These are phyloP conservation scores for Boletus rufocinnamomeus DNA, from an alignment of 768 basidiomycete genomes.

Conservation along the genomic window DNA sequence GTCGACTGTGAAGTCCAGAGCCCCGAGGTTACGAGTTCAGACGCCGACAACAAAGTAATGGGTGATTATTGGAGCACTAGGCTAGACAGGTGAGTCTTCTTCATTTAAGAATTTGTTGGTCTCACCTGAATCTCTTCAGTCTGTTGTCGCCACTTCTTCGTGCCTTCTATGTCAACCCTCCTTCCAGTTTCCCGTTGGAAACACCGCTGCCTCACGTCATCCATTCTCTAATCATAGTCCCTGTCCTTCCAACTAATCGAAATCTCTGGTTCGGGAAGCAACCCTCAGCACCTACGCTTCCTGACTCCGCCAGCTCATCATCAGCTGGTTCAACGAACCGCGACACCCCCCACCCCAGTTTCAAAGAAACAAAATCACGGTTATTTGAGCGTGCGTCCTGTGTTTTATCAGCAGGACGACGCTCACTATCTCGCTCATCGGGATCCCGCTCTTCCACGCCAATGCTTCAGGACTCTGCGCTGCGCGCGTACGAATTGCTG, in stretches of 20 bases:
- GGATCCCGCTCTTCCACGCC: conserved; percentile 38
- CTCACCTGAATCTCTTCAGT: conserved; percentile 27
- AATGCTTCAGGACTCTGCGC: conserved; percentile 49
- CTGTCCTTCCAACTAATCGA: conserved; percentile 58
- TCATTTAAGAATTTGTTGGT: background rate
- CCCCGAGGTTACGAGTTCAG: conserved; percentile 19
- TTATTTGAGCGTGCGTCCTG: conserved; percentile 32
- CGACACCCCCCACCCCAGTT: conserved; percentile 5
- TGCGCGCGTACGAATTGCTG: conserved; percentile 67
- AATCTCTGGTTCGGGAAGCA: conserved; percentile 61
- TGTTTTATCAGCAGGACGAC: conserved; percentile 33
- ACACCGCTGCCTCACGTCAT: conserved; percentile 80
- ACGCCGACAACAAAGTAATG: conserved; percentile 48
- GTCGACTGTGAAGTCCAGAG: conserved; percentile 48
- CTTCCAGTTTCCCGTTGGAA: conserved; percentile 62
- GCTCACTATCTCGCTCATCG: conserved; percentile 46
- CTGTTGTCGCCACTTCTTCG: conserved; percentile 72
- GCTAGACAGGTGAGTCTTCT: conserved; percentile 62
- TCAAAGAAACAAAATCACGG: conserved; percentile 27
- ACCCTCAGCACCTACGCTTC: conserved; percentile 36
- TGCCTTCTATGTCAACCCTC: conserved; percentile 64
- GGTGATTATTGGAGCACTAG: conserved; percentile 76
- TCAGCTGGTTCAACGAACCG: conserved; percentile 20
- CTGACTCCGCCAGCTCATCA: conserved; percentile 41
- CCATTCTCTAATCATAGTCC: conserved; percentile 79